Evolutionary conservation across 2,329 filamentous ascomycete genomes (phyloP).

Genomic region (Ceratocystis smalleyi): DNA sequence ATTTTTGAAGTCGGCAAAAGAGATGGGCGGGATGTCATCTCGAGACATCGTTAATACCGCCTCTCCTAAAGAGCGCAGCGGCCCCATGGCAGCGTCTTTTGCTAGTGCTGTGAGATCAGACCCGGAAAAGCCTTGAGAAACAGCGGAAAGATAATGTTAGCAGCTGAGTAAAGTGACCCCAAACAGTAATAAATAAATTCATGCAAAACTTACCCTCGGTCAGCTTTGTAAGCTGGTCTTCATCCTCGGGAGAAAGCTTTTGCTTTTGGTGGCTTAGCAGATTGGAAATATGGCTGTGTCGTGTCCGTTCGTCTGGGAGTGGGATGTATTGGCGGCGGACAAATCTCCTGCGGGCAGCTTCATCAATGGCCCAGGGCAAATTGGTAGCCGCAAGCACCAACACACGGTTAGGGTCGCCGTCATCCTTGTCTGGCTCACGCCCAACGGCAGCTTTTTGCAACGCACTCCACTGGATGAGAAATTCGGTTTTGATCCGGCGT

Average conservation of each 20-base stretch:
- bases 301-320: slow-evolving; percentile 68
- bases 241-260: slow-evolving; percentile 53
- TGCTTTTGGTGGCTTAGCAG: slow-evolving; percentile 81
- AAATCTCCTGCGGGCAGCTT: slow-evolving; percentile 79
- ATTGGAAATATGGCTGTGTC: slow-evolving; percentile 62
- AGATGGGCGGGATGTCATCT: slow-evolving; percentile 84
- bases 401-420: slow-evolving; percentile 70
- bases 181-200: slow-evolving; percentile 13
- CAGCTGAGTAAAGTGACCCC: background rate
- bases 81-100: slow-evolving; percentile 97
- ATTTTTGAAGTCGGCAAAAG: slow-evolving; percentile 65
- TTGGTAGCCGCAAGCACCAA: slow-evolving; percentile 92
- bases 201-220: slow-evolving; percentile 55
- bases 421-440: slow-evolving; percentile 34
- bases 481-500: slow-evolving; percentile 89
- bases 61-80: slow-evolving; percentile 76
- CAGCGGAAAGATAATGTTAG: slow-evolving; percentile 4
- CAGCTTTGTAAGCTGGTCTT: slow-evolving; percentile 55
- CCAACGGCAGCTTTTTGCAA: slow-evolving; percentile 83
- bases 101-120: slow-evolving; percentile 93
- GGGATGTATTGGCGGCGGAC: slow-evolving; percentile 93
- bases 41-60: slow-evolving; percentile 79
- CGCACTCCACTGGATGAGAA: slow-evolving; percentile 94
- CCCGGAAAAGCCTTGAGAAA: slow-evolving; percentile 67
- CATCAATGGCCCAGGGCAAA: slow-evolving; percentile 92